These are phyloP conservation scores for Tetrastigma voinierianum DNA, from an alignment of 164 flowering plant species.

Conservation along the genomic window DNA sequence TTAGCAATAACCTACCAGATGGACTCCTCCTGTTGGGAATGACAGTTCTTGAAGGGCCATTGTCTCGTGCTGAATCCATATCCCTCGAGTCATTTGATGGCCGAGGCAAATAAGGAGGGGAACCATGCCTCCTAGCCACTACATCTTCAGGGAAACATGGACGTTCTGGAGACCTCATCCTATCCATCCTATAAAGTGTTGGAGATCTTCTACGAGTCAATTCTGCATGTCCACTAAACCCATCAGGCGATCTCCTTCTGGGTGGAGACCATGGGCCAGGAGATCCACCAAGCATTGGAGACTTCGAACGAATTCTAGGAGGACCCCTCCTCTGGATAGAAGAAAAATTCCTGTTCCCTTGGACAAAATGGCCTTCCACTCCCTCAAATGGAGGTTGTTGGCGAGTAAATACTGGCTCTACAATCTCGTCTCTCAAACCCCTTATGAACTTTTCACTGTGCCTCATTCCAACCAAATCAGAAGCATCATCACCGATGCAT, in stretches of 20 bases:
- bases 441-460: constrained; percentile 44
- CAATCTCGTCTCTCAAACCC: constrained; percentile 36
- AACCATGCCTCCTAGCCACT: constrained; percentile 39
- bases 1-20: constrained; percentile 35
- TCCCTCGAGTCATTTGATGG: constrained; percentile 43
- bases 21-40: constrained; percentile 41
- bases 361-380: constrained; percentile 37
- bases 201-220: constrained; percentile 47
- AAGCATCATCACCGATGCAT: constrained; percentile 30
- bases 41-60: constrained; percentile 35
- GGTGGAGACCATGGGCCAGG: constrained; percentile 62
- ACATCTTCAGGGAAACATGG: constrained; percentile 41
- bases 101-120: constrained; percentile 39
- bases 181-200: constrained; percentile 40
- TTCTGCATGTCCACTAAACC: constrained; percentile 43
- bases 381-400: constrained; percentile 43
- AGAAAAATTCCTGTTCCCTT: constrained; percentile 39
- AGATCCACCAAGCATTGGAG: constrained; percentile 55
- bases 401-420: constrained; percentile 34
- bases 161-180: constrained; percentile 52
- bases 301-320: constrained; percentile 48
- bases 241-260: constrained; percentile 55
- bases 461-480: constrained; percentile 40
- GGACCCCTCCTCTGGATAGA: constrained; percentile 41
- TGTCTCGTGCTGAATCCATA: constrained; percentile 40